Evolutionary conservation across 345 rosid species (phyloP), one percentile per base, ranked within the genome.

Genomic region (Eucalyptus marginata): DNA sequence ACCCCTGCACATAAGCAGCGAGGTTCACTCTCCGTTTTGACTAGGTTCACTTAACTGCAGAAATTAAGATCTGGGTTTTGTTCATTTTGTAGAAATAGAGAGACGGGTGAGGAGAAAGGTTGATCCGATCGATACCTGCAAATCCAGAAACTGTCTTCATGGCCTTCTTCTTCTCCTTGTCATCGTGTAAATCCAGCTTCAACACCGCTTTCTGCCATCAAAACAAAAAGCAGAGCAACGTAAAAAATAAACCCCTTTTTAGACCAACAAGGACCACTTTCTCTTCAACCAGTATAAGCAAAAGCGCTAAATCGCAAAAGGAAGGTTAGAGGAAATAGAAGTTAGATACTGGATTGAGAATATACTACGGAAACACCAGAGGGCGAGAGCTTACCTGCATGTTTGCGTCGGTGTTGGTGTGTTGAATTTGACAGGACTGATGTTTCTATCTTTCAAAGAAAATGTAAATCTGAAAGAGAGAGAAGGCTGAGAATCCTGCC

Each of bases 161-260:
- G 86, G 89, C 96, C 92, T 95, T 96, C 86, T 92, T 90, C 92
- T 90, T 95, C 85, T 16, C 76, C 89, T 87, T 94, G 11, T 92
- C 93, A 85, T 93, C 94, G 47, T 88, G 89, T 8, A 90, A 12
- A 2, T 91, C 92, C 91, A 95, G 83, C 90, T 93, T 93, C 88
- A 96, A 68, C 71, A 94, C 95, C 18, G 93, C 93, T 93, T 93
- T 94, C 96, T 96, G 95, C 25, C 7, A 89, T 58, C 89, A 88
- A 88, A 90, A 54, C 85, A 68, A 87, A 46, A 86, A 10, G 16
- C 10, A 17, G 49, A 50, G 50, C 33, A 52, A 87, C 62, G 50
- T 64, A 52, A 44, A 52, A 52, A 52, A 87, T 80, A 56, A 81
- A 17, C 22, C 68, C 86, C 49, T 76, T 76, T 36, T 76, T 40